These are phyloP conservation scores for Kodamaea plutei DNA, from an alignment of 1,139 yeast species.

Conservation along the genomic window DNA sequence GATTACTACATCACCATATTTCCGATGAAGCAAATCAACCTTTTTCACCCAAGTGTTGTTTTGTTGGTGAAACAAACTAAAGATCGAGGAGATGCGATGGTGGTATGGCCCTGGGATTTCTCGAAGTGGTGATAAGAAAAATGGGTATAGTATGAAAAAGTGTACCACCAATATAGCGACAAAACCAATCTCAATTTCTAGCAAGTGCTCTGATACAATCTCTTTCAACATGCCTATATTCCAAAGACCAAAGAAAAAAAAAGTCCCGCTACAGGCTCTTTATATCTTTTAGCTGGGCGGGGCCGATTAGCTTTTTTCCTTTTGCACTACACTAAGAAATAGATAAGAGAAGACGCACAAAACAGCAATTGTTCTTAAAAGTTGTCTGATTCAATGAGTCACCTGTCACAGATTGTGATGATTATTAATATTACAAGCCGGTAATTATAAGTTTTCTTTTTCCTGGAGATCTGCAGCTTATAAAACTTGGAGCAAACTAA, in stretches of 20 bases:
- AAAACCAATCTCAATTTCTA: background rate
- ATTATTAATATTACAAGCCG: no score
- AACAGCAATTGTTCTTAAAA: background rate
- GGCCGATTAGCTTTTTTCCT: no score
- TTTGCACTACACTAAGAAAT: background rate
- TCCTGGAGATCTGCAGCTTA: no score
- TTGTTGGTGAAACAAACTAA: constrained; percentile 52
- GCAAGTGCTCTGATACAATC: background rate
- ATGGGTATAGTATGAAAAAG: constrained; percentile 39
- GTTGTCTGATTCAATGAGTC: no score
- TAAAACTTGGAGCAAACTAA: no score
- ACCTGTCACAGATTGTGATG: no score
- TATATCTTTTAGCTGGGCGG: no score
- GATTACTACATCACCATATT: constrained; percentile 58
- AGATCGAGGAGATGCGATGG: constrained; percentile 44
- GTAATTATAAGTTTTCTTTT: no score
- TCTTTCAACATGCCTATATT: background rate
- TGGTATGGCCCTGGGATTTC: constrained; percentile 59
- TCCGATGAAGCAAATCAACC: constrained; percentile 48
- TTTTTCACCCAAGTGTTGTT: constrained; percentile 47
- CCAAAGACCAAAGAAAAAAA: no score
- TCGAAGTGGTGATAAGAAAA: constrained; percentile 47
- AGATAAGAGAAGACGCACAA: background rate
- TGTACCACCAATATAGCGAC: constrained; percentile 13
- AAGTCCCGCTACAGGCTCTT: no score